These are phyloP conservation scores for Cucurbita ficifolia DNA, from an alignment of 306 rosid genomes.

Conservation along the genomic window DNA sequence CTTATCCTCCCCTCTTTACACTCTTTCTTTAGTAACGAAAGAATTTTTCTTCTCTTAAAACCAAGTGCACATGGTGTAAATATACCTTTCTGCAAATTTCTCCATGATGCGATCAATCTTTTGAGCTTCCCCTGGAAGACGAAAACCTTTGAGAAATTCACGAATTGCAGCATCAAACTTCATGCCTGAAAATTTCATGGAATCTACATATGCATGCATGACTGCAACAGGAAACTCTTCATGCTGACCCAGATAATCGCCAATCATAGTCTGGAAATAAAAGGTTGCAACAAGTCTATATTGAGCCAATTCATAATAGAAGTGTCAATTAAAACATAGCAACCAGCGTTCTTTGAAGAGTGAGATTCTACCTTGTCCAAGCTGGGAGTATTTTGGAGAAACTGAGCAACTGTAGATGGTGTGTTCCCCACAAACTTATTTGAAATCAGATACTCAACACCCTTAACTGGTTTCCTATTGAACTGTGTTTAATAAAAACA, in stretches of 20 bases:
- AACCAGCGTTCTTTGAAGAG: constrained; percentile 7
- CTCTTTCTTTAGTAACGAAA: not conserved
- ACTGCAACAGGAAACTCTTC: constrained; percentile 97
- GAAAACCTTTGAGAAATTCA: constrained; percentile 94
- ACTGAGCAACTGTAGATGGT: constrained; percentile 82
- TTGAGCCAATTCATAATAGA: not conserved
- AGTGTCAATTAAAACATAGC: constrained; percentile 7
- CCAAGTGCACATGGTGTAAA: not conserved
- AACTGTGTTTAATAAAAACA: constrained; percentile 54
- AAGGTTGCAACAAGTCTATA: constrained; percentile 6
- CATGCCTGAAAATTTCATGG: constrained; percentile 81
- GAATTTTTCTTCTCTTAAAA: not conserved
- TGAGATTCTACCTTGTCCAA: constrained; percentile 67
- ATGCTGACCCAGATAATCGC: constrained; percentile 98
- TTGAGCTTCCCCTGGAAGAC: constrained; percentile 99
- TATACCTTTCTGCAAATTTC: constrained; percentile 94
- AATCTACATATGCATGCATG: constrained; percentile 95
- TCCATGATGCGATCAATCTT: constrained; percentile 99
- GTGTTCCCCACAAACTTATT: constrained; percentile 80
- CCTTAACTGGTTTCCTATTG: constrained; percentile 81
- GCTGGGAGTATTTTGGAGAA: constrained; percentile 67
- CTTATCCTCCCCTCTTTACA: not conserved
- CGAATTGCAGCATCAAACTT: constrained; percentile 89
- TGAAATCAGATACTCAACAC: constrained; percentile 66
- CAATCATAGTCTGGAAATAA: constrained; percentile 72